Conservation (phyloP, 441 rosid species). For the Croton laevigatus region DNA sequence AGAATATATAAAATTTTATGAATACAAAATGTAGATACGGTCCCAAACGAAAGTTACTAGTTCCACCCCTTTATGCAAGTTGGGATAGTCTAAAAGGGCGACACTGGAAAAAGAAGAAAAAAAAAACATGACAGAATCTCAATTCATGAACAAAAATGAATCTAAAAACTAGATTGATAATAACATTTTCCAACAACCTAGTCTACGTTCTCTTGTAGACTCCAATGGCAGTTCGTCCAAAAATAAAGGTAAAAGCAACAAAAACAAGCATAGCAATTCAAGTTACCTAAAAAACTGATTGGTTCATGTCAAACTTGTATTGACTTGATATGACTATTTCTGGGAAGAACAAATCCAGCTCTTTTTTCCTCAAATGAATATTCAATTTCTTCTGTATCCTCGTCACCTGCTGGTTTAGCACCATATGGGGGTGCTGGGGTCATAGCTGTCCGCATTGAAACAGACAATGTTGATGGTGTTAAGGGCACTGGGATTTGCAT, state of each 20-base stretch:
- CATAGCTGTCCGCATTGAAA: conserved; percentile 73
- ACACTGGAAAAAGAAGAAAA: too few relatives aligned
- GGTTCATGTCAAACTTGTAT: conserved; percentile 40
- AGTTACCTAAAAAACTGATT: not conserved
- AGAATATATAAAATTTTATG: too few relatives aligned
- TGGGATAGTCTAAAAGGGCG: too few relatives aligned
- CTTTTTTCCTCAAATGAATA: conserved; percentile 85
- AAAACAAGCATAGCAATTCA: conserved; percentile 7
- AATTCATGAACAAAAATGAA: not conserved
- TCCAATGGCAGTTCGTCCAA: conserved; percentile 36
- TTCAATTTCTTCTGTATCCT: conserved; percentile 48
- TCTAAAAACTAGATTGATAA: conserved; percentile 3
- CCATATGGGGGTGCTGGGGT: conserved; percentile 46
- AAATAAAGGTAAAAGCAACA: too few relatives aligned
- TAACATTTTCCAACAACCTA: conserved; percentile 9
- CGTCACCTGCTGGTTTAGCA: conserved; percentile 34
- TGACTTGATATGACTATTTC: conserved; percentile 32
- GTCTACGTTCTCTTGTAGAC: conserved; percentile 28
- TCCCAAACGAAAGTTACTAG: too few relatives aligned
- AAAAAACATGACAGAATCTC: not conserved
- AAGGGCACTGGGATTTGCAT: conserved; percentile 48
- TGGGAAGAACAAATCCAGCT: conserved; percentile 62
- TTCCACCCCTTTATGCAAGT: too few relatives aligned
- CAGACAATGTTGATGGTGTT: conserved; percentile 66
- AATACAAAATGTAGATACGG: too few relatives aligned